Conservation (phyloP, 495 filamentous ascomycete genomes). For the Hypoxylon perforatum region DNA sequence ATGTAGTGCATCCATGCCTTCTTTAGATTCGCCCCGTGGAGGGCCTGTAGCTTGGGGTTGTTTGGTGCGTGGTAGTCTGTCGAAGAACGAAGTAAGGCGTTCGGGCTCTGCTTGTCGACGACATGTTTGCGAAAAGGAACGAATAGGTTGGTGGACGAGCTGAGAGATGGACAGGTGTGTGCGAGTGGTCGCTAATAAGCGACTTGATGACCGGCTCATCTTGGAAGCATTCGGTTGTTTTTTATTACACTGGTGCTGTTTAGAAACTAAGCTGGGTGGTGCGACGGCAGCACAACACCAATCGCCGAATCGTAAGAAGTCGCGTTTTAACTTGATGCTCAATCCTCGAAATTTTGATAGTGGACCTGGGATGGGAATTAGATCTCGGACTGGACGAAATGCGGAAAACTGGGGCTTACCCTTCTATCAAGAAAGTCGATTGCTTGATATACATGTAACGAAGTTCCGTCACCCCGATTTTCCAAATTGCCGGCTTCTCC, state of each 20-base stretch:
- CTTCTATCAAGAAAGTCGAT: not conserved
- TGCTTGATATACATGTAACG: constrained; percentile 6
- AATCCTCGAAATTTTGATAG: constrained; percentile 31
- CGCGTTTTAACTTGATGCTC: constrained; percentile 4
- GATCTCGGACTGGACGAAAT: constrained; percentile 27
- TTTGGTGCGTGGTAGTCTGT: not conserved
- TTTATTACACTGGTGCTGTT: not conserved
- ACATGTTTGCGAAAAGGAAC: constrained; percentile 57
- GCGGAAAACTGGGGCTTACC: constrained; percentile 12
- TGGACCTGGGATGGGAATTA: constrained; percentile 17
- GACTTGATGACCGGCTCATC: constrained; percentile 59
- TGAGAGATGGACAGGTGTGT: constrained; percentile 40
- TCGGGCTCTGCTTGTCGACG: constrained; percentile 6
- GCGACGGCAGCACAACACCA: not conserved
- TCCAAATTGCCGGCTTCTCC: constrained; percentile 44
- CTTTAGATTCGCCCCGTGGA: not conserved
- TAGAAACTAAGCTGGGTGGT: not conserved
- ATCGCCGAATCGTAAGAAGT: constrained; percentile 6
- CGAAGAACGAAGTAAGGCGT: constrained; percentile 9
- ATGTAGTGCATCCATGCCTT: constrained; percentile 10
- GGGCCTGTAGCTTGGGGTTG: constrained; percentile 9
- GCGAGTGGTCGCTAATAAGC: constrained; percentile 58
- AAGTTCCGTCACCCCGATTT: constrained; percentile 28
- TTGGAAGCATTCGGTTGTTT: constrained; percentile 35
- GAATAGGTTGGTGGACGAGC: constrained; percentile 47